phyloP scores from a whole-genome alignment of 148 eudicot genomes.

The Nyssa sinensis region DNA sequence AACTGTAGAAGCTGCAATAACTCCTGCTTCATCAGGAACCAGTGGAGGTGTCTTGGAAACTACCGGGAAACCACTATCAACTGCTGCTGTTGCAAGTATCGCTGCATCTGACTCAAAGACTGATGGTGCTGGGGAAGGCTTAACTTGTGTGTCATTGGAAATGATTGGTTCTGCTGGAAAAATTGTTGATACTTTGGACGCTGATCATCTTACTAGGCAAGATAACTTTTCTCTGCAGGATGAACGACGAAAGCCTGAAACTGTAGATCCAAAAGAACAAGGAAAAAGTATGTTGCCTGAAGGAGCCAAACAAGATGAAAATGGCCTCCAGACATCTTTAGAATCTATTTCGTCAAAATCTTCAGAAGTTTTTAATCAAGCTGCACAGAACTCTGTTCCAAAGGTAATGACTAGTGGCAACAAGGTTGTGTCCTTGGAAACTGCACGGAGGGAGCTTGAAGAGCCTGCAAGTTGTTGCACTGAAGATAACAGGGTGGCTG shows the following conservation, averaged over 20 bases:
- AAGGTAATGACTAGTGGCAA: slow-evolving; percentile 7
- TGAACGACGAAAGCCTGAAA: slow-evolving; percentile 19
- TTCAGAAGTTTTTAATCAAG: slow-evolving; percentile 19
- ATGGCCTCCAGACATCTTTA: slow-evolving; percentile 13
- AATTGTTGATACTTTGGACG: slow-evolving; percentile 9
- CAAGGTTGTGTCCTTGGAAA: slow-evolving; percentile 20
- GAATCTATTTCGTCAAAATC: slow-evolving; percentile 14
- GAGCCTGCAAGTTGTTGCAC: slow-evolving; percentile 7
- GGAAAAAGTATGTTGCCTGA: slow-evolving; percentile 22
- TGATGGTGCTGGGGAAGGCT: slow-evolving; percentile 17
- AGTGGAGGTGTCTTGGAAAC: slow-evolving; percentile 13
- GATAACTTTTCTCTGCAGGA: slow-evolving; percentile 9
- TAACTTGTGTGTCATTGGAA: slow-evolving; percentile 22
- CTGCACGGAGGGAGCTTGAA: slow-evolving; percentile 12
- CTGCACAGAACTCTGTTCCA: slow-evolving; percentile 15
- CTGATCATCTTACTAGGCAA: slow-evolving; percentile 15
- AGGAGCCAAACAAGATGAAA: slow-evolving; percentile 17
- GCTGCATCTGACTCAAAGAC: slow-evolving; percentile 23
- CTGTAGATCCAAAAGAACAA: slow-evolving; percentile 19
- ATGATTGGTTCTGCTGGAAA: slow-evolving; percentile 13
- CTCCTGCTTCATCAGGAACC: slow-evolving; percentile 18
- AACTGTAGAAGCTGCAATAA: slow-evolving; percentile 21
- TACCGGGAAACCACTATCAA: slow-evolving; percentile 16
- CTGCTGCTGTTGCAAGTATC: slow-evolving; percentile 17
- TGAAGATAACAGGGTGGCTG: slow-evolving; percentile 16